A percentile compares a stretch with the other conserved stretches of the same genome.
Evolutionary conservation across 23 red algal species (phyloP).

Genomic region (Gracilariopsis chorda): DNA sequence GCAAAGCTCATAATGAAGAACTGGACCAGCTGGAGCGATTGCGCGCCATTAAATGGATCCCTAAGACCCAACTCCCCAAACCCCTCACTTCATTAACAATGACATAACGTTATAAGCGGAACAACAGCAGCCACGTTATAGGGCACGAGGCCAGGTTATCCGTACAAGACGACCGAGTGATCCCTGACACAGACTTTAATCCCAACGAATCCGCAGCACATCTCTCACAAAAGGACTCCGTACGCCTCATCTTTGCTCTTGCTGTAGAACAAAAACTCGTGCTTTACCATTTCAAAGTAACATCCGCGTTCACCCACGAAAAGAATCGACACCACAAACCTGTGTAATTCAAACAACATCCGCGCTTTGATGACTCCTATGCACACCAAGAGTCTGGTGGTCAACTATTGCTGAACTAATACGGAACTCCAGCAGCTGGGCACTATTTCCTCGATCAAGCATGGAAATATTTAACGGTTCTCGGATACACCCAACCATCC

Average conservation of each 20-base stretch:
- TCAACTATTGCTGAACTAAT: neutral
- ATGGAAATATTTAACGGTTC: neutral
- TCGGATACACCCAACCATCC: neutral
- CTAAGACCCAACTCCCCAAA: neutral
- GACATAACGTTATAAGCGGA: neutral
- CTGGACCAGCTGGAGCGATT: neutral
- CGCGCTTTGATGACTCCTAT: neutral
- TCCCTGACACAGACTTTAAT: neutral
- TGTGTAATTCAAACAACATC: neutral
- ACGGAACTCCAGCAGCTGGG: neutral
- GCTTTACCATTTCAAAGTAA: neutral
- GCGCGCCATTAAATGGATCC: neutral
- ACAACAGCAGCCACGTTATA: neutral
- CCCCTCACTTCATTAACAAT: neutral
- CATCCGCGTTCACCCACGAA: neutral
- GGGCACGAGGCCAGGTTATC: neutral
- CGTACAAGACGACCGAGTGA: neutral
- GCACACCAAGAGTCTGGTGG: neutral
- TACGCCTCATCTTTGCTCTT: conserved; percentile 3
- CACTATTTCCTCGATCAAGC: neutral
- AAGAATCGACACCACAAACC: neutral
- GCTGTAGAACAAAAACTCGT: neutral
- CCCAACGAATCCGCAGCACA: neutral
- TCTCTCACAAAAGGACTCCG: neutral
- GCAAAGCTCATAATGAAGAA: neutral